These are phyloP conservation scores for Monascus purpureus DNA, from an alignment of 495 filamentous ascomycete genomes.

Conservation along the genomic window DNA sequence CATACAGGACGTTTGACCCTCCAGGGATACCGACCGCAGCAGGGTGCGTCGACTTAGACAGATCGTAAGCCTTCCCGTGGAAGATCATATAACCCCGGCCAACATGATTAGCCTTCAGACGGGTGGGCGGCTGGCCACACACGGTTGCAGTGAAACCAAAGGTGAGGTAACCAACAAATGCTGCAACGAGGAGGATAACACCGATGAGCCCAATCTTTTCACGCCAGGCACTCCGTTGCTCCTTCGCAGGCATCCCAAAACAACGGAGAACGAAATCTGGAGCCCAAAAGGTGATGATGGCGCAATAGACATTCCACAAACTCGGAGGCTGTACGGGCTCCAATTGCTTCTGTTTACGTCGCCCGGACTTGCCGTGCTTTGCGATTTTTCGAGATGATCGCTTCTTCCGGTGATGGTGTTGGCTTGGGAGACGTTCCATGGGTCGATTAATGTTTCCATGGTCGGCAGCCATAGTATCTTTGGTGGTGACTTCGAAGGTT, in stretches of 20 bases:
- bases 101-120: slow-evolving; percentile 72
- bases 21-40: slow-evolving; percentile 61
- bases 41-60: slow-evolving; percentile 60
- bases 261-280: slow-evolving; percentile 74
- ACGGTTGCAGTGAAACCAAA: slow-evolving; percentile 91
- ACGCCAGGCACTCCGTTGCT: slow-evolving; percentile 86
- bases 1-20: slow-evolving; percentile 64
- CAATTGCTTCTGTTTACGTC: slow-evolving; percentile 49
- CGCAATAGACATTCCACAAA: slow-evolving; percentile 91
- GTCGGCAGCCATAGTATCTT: slow-evolving; percentile 21
- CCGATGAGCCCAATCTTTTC: slow-evolving; percentile 98
- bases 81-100: slow-evolving; percentile 82
- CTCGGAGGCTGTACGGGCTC: slow-evolving; percentile 68
- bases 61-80: slow-evolving; percentile 78
- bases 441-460: slow-evolving; percentile 32
- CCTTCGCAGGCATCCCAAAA: slow-evolving; percentile 76
- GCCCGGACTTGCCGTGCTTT: slow-evolving; percentile 35
- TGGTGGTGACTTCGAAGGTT: slow-evolving; percentile 38
- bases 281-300: slow-evolving; percentile 85
- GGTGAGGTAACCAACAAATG: slow-evolving; percentile 87
- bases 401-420: slow-evolving; percentile 31
- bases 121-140: slow-evolving; percentile 52
- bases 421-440: slow-evolving; percentile 31
- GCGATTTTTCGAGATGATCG: slow-evolving; percentile 38
- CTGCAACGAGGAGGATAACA: slow-evolving; percentile 77